Evolutionary conservation across 139 green algal genomes (phyloP).

Genomic region (Chlorella sp.): DNA sequence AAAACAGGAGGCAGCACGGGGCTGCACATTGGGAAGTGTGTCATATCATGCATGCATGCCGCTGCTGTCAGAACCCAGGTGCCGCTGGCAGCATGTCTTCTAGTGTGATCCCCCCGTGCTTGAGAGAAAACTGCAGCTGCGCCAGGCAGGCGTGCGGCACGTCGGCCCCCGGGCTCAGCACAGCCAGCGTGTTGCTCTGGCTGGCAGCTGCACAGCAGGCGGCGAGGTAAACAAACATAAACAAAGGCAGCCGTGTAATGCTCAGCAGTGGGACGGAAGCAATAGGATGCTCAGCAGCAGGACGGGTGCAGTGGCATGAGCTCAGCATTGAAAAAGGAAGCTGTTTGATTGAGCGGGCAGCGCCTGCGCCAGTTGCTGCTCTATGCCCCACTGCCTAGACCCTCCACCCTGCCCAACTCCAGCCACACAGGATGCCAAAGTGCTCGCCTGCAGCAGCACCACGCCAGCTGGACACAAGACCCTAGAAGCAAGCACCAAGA

Average conservation of each 20-base stretch:
- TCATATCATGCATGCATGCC: background rate
- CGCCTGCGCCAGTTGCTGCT: background rate
- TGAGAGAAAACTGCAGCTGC: slow-evolving; percentile 20
- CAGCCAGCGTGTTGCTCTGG: background rate
- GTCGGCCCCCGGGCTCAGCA: slow-evolving; percentile 10
- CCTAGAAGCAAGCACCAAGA: no score
- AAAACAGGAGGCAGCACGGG: background rate
- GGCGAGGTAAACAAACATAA: background rate
- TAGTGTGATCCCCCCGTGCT: background rate
- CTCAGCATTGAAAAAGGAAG: no score
- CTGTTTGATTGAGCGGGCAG: no score
- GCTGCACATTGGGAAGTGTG: background rate
- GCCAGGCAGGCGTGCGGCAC: background rate
- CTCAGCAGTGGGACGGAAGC: background rate
- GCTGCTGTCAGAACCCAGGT: background rate
- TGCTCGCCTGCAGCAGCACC: background rate
- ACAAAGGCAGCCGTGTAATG: background rate
- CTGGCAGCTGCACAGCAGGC: background rate
- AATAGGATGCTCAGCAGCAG: background rate
- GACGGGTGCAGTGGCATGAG: no score
- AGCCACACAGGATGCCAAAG: background rate
- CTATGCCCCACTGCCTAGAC: no score
- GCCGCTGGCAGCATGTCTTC: background rate
- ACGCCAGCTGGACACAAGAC: background rate
- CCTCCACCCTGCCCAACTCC: background rate